Evolutionary conservation across 805 yeast species (phyloP), one percentile per base, ranked within the genome.

Genomic region (Blastobotrys mokoenaii): DNA sequence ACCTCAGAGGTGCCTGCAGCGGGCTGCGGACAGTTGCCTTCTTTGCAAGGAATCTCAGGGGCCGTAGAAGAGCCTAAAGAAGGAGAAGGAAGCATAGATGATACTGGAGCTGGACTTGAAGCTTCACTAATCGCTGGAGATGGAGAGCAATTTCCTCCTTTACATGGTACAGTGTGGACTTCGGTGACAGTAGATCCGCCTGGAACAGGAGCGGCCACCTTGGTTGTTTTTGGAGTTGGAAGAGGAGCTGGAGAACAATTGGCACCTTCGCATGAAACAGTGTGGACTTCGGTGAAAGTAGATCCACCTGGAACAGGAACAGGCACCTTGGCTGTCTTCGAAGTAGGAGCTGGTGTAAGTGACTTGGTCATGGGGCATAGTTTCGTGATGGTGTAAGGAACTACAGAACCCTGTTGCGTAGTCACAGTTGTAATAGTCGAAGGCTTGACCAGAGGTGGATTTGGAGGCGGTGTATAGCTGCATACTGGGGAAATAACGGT

Each of bases 401-500:
- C 32, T 3, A 9, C 41, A 18, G 41, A 25, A 20, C 27, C 27
- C 12, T n/a, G 29, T 15, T 11, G 22, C 5, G 41, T 25, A 5
- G 33, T 38, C 31, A 25, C 22, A 25, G 16, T 27, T 6, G 41
- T 27, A 10, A 14, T 10, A 16, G 32, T 22, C 29, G 11, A 6
- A n/a, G 41, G 41, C 18, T 30, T 38, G 17, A 38, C 11, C 12
- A 7, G 17, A 25, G 41, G 41, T 10, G 41, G 29, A 10, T 4
- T 27, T 4, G 41, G 31, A 5, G 29, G 41, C 11, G 33, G 31
- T 4, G 41, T 38, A 30, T 22, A 38, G 20, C 31, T 22, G 30
- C 41, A 38, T 18, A n/a, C 22, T 27, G 41, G 41, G 3, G 41
- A 38, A 12, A 22, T n/a, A 15, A 38, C 41, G 3, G 41, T 38